Conservation (phyloP, 495 filamentous ascomycete species). For the Pseudomonodictys pantanalensis region DNA sequence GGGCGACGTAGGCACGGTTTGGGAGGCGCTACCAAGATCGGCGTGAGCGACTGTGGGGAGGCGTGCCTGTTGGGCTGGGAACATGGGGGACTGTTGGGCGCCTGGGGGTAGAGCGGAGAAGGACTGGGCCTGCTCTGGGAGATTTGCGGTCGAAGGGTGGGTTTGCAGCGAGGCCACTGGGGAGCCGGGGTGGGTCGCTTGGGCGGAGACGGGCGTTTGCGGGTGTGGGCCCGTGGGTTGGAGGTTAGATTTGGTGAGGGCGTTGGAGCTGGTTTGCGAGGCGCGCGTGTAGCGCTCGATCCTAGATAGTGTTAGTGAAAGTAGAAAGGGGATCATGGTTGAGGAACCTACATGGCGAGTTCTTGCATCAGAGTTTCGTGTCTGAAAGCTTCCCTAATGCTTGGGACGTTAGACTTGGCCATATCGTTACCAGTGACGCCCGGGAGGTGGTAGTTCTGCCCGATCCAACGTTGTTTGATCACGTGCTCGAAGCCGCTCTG, state of each 20-base stretch:
- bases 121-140: conserved; percentile 6
- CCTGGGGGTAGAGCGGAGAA: conserved; percentile 24
- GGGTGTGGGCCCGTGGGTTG: conserved; percentile 11
- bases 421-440: conserved; percentile 83
- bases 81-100: conserved; percentile 18
- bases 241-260: conserved; percentile 21
- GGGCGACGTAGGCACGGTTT: conserved; percentile 6
- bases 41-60: conserved; percentile 7
- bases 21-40: not conserved
- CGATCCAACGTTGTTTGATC: conserved; percentile 88
- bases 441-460: conserved; percentile 65
- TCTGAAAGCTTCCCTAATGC: conserved; percentile 83
- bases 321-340: not conserved
- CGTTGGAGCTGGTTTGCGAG: conserved; percentile 11
- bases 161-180: conserved; percentile 35
- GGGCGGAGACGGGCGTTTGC: conserved; percentile 20
- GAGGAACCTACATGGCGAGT: conserved; percentile 67
- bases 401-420: conserved; percentile 92
- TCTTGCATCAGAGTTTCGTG: conserved; percentile 81
- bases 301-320: conserved; percentile 14
- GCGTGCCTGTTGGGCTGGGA: conserved; percentile 28
- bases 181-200: conserved; percentile 29
- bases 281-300: conserved; percentile 38
- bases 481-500: conserved; percentile 91
- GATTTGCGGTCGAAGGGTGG: conserved; percentile 27